Evolutionary conservation across 2,329 filamentous ascomycete species (phyloP), one percentile per base, ranked within the genome.

Genomic region (Capronia epimyces): DNA sequence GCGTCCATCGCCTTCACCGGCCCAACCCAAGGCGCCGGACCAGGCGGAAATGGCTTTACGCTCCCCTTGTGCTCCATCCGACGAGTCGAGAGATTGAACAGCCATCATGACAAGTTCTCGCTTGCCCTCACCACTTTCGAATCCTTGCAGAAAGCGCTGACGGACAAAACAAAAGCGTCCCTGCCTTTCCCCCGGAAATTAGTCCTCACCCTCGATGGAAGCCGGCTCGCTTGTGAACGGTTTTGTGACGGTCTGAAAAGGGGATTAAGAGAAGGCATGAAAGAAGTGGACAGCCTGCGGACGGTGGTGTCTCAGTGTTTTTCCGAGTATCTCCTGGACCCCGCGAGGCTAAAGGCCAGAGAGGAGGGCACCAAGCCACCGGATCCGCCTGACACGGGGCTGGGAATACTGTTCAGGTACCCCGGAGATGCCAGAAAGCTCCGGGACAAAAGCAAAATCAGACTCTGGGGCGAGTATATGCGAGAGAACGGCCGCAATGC

Each of bases 91-190:
- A 80, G 93, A 50, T 75, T 98, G 50, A 91, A 95, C 65, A 96
- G 89, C 64, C 87, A 94, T 64, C 93, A 84, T 60, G 93, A 94
- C 66, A 76, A 84, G 78, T 98, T 97, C 71, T 89, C 93, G 8
- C 81, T 98, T 42, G 86, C 90, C 10, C 87, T 98, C 62, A 96
- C 90, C 3, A 95, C 91, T 1, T 97, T 91, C 89, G 97, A 96
- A 56, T 79, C 79, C 22, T 71, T 75, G 12, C 65, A 75, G 76
- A 82, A 60, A 70, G 87, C 67, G 71, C 76, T 61, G 55, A 72
- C 53, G 60, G 72, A 62, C 55, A 69, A 46, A 71, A 56, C 50
- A 12, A 53, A 51, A 31, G 39, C 43, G 13, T 25, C 32, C n/a
- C 49, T 45, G 8, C 70, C 58, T 56, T 57, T 43, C 29, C 55